Evolutionary conservation across 805 yeast species (phyloP), one percentile per base, ranked within the genome.

Genomic region (Hagleromyces aurorensis): DNA sequence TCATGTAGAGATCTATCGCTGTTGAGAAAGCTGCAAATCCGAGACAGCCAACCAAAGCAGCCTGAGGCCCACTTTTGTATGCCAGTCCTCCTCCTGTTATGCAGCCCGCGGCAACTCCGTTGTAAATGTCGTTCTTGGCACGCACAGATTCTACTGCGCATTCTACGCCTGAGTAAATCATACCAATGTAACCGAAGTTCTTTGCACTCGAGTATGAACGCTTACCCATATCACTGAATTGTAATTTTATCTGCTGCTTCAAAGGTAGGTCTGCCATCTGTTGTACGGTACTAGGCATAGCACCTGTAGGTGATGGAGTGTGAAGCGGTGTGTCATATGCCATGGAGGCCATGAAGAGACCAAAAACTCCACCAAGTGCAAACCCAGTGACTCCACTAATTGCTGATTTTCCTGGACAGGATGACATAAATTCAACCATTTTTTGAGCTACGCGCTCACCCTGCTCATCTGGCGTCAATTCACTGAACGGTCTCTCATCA

Each of bases 31-130:
- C 94, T 3, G 97, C 96, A 63, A 91, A 91, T 6, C 96, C 98
- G 16, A 93, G 96, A 66, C 97, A 91, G 1, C 98, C 98, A 35
- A 87, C 55, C 15, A 76, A 46, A 0, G 95, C 91, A 16, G 94
- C 93, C 46, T 78, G 86, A 1, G 98, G 98, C 1, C 98, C 98
- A 27, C 91, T 75, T 52, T 81, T 84, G 44, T 82, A 70, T 2
- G 96, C 94, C 30, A 91, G 68, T 0, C 95, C 96, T 19, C 95
- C 98, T 24, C 98, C 98, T 1, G 98, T 91, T 20, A 89, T 65
- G 60, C 96, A 91, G 2, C 98, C 98, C 4, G 97, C 97, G 24
- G 74, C 69, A 3, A 84, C 74, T 25, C 96, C 96, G 53, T 91
- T 91, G 61, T 78, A 85, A 7, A 89, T 72, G 57, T 91, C 98